Evolutionary conservation across 2,329 filamentous ascomycete species (phyloP), one percentile per base, ranked within the genome.

Genomic region (Teratosphaeria epicoccoides): DNA sequence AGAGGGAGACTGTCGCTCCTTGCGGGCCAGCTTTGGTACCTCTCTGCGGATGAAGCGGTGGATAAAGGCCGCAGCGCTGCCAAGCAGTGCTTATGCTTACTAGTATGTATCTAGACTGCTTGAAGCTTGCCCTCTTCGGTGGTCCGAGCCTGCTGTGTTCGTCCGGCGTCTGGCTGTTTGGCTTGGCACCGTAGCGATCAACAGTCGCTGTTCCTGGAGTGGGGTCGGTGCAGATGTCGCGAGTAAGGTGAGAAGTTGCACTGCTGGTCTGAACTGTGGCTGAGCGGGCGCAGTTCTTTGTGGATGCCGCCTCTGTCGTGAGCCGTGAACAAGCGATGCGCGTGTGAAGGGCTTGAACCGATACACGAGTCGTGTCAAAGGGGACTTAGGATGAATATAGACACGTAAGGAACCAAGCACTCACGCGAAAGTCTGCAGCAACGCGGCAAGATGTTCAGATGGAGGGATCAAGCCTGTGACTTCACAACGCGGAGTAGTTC

Each of bases 21-120:
- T 52, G 49, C 52, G 55, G 49, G 55, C 59, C 59, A 61, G 59
- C 53, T 54, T 61, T 49, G 51, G 24, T 43, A 40, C 14, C 14
- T 40, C 33, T 40, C 33, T 20, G 5, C 1, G 33, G 9, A 17
- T n/a, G 6, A n/a, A 40, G 33, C 4, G 20, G 20, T 48, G 20
- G 50, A 28, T 40, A 2, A 17, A 49, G 47, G 10, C 43, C 20
- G 43, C 24, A 46, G 22, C 22, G 20, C 43, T 24, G 22, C 43
- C 24, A 40, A 40, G 29, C 29, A 37, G 33, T 20, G 33, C 33
- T 40, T 40, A 40, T 40, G 33, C 14, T 37, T 40, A n/a, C n/a
- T n/a, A n/a, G n/a, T n/a, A 40, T 40, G 33, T 40, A 17, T 17
- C 33, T 17, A 40, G 33, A 22, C 33, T 40, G 33, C 33, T 40